These are phyloP conservation scores for Pulveroboletus sp. DNA, from an alignment of 768 basidiomycete genomes.

Conservation along the genomic window DNA sequence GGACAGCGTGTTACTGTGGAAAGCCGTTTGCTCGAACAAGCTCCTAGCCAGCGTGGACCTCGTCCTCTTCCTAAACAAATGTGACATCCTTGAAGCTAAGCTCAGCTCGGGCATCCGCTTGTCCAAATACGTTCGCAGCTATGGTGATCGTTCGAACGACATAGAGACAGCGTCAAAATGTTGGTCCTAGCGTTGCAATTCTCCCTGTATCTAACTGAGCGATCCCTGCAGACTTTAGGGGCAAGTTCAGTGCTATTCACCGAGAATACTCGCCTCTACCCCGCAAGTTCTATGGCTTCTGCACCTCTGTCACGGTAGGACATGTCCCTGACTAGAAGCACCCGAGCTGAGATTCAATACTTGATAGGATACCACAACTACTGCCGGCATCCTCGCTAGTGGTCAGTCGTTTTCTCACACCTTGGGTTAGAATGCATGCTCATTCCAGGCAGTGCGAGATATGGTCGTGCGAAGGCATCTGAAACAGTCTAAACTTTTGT, in stretches of 20 bases:
- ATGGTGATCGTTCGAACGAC: constrained; percentile 64
- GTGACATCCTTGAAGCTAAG: constrained; percentile 67
- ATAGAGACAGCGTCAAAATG: constrained; percentile 64
- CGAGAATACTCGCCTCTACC: constrained; percentile 70
- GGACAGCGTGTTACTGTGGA: constrained; percentile 76
- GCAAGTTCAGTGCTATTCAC: constrained; percentile 73
- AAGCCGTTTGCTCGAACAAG: constrained; percentile 63
- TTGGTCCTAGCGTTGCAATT: constrained; percentile 31
- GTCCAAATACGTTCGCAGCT: constrained; percentile 66
- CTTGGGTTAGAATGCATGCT: not conserved
- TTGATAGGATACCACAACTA: constrained; percentile 61
- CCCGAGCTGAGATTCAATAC: constrained; percentile 1
- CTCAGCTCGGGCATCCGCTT: constrained; percentile 60
- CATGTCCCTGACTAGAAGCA: not conserved
- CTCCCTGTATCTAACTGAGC: not conserved
- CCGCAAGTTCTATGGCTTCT: constrained; percentile 74
- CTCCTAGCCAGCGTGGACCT: constrained; percentile 67
- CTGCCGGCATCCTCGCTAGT: constrained; percentile 71
- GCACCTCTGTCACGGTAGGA: constrained; percentile 67
- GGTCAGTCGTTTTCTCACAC: constrained; percentile 38
- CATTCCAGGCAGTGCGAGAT: constrained; percentile 53
- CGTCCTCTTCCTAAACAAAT: constrained; percentile 80
- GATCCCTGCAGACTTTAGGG: constrained; percentile 51
- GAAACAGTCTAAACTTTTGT: constrained; percentile 66
- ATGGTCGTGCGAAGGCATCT: constrained; percentile 80